Percentiles rank a stretch among this genome's conserved stretches.
phyloP scores from a whole-genome alignment of 2,329 filamentous ascomycete species.

The Neonectria magnoliae region DNA sequence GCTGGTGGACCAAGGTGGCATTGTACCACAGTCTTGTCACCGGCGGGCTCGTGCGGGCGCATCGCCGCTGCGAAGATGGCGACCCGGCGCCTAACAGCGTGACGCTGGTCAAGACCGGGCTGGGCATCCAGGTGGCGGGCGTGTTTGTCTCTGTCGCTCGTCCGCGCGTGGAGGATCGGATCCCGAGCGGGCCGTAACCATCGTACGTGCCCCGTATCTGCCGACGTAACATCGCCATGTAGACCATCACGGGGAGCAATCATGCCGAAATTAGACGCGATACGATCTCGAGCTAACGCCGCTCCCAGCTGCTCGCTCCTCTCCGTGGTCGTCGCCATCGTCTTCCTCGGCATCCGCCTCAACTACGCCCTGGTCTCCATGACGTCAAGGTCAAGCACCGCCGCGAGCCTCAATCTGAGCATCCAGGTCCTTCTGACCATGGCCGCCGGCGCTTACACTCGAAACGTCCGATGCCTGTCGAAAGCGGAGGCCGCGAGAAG shows the following conservation, averaged over 20 bases:
- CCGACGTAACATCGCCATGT: neutral
- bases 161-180: neutral
- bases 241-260: neutral
- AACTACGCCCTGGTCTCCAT: conserved; percentile 19
- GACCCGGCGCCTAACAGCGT: conserved; percentile 9
- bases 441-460: conserved; percentile 7
- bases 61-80: conserved; percentile 5
- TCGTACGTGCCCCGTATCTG: neutral
- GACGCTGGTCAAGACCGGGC: conserved; percentile 18
- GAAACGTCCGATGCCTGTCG: conserved; percentile 2
- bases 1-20: conserved; percentile 18
- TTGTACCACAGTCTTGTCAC: conserved; percentile 17
- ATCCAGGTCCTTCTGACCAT: conserved; percentile 18
- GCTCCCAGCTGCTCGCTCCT: conserved; percentile 3
- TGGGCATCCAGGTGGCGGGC: conserved; percentile 9
- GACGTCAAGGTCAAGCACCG: conserved; percentile 2
- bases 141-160: neutral
- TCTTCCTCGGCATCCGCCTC: conserved; percentile 25
- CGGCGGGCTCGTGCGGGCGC: conserved; percentile 10
- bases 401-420: conserved; percentile 2
- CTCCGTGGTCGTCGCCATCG: conserved; percentile 12
- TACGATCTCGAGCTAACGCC: neutral
- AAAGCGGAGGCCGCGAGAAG: conserved; percentile 4
- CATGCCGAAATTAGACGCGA: neutral
- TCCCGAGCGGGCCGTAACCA: conserved; percentile 8